These are phyloP conservation scores for Exophiala phaeomuriformis DNA, from an alignment of 2,329 filamentous ascomycete species.

Conservation along the genomic window DNA sequence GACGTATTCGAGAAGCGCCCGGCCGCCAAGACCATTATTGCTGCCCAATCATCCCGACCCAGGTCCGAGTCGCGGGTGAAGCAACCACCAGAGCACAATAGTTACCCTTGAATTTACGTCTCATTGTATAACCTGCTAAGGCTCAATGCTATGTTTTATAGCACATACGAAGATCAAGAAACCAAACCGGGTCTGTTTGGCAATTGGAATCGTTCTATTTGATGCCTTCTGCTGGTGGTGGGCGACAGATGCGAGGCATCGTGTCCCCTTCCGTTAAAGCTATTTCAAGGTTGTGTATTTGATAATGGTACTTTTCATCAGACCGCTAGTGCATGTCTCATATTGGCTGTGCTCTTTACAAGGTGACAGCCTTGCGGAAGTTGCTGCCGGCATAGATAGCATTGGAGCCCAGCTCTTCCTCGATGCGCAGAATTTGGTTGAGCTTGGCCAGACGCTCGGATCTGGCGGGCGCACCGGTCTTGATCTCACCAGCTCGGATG, in stretches of 20 bases:
- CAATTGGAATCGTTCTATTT: too few relatives aligned
- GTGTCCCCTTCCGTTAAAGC: not conserved
- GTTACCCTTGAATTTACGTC: too few relatives aligned
- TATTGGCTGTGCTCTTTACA: conserved; percentile 50
- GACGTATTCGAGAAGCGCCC: not conserved
- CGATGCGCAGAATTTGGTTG: conserved; percentile 99
- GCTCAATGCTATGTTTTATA: too few relatives aligned
- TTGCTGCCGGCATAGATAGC: conserved; percentile 86
- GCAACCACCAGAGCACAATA: too few relatives aligned
- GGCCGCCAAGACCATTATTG: not conserved
- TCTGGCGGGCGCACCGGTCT: conserved; percentile 91
- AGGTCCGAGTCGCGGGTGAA: too few relatives aligned
- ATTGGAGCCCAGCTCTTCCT: conserved; percentile 93
- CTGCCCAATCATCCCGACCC: not conserved
- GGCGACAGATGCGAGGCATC: not conserved
- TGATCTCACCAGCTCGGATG: conserved; percentile 95
- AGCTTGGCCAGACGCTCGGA: conserved; percentile 99
- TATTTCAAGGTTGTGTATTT: not conserved
- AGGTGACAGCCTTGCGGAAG: conserved; percentile 84
- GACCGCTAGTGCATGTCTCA: not conserved
- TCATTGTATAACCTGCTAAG: too few relatives aligned
- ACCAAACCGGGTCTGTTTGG: too few relatives aligned
- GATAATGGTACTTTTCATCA: not conserved
- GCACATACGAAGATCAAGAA: too few relatives aligned
- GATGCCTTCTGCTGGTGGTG: too few relatives aligned